Percentiles rank a stretch among this genome's conserved stretches.
Conservation (phyloP, 208 protist species). For the Novymonas esmeraldas region DNA sequence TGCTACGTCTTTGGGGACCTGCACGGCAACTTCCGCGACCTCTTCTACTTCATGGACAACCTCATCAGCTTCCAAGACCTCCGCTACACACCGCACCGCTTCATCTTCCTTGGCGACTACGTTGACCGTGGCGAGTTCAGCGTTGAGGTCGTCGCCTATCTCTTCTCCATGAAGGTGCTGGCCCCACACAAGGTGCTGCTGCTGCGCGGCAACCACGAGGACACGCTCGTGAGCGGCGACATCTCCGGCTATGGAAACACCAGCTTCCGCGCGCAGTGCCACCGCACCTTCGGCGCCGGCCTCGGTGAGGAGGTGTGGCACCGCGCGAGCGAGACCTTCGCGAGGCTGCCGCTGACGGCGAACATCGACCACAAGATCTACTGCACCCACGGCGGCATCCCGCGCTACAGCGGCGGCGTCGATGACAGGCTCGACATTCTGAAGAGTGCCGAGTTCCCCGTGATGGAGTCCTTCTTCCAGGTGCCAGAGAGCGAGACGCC, state of each 20-base stretch:
- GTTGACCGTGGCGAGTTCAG: slow-evolving; percentile 96
- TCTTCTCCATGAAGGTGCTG: slow-evolving; percentile 93
- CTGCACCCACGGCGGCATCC: slow-evolving; percentile 95
- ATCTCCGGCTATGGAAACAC: slow-evolving; percentile 86
- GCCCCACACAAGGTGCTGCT: slow-evolving; percentile 92
- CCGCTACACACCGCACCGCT: slow-evolving; percentile 92
- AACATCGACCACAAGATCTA: slow-evolving; percentile 94
- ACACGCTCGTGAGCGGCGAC: slow-evolving; percentile 92
- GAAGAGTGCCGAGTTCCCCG: slow-evolving; percentile 73
- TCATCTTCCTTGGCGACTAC: slow-evolving; percentile 99
- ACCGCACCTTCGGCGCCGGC: slow-evolving; percentile 72
- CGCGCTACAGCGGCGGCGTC: slow-evolving; percentile 81
- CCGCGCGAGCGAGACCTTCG: slow-evolving; percentile 82
- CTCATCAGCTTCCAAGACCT: slow-evolving; percentile 92
- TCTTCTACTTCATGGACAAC: slow-evolving; percentile 94
- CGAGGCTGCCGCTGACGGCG: slow-evolving; percentile 88
- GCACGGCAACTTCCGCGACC: slow-evolving; percentile 94
- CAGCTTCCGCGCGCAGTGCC: slow-evolving; percentile 91
- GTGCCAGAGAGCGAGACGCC: slow-evolving; percentile 67
- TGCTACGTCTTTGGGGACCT: slow-evolving; percentile 96
- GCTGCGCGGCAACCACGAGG: slow-evolving; percentile 95
- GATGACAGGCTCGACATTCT: slow-evolving; percentile 81
- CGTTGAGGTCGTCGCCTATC: slow-evolving; percentile 92
- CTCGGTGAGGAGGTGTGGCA: slow-evolving; percentile 91
- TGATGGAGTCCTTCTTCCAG: slow-evolving; percentile 87